Conservation (phyloP, 2,329 filamentous ascomycete species). For the Aspergillus aculeatinus region DNA sequence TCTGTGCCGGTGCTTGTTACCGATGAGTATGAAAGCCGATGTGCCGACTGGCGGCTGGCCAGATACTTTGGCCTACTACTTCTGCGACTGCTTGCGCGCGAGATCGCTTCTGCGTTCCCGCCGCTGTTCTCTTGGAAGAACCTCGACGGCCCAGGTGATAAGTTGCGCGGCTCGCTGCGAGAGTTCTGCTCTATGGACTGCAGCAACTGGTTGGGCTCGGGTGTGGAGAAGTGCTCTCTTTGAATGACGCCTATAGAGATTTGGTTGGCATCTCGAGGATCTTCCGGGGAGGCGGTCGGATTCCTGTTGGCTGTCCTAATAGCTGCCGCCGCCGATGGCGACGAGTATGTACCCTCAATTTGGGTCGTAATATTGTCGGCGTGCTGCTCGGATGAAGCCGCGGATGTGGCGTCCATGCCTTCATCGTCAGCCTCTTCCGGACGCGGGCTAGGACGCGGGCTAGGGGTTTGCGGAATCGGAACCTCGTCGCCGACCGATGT, state of each 20-base stretch:
- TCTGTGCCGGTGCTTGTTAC: constrained; percentile 58
- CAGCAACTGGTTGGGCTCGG: constrained; percentile 25
- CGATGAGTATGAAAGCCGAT: constrained; percentile 60
- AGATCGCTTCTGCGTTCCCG: constrained; percentile 23
- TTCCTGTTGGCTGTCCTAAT: constrained; percentile 42
- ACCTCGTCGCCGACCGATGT: constrained; percentile 19
- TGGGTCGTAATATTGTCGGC: constrained; percentile 36
- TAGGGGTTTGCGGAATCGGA: constrained; percentile 21
- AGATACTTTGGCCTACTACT: constrained; percentile 56
- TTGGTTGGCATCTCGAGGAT: constrained; percentile 20
- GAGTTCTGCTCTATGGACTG: constrained; percentile 29
- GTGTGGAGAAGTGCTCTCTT: constrained; percentile 21
- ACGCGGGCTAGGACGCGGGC: constrained; percentile 14
- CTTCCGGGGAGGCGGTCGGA: constrained; percentile 32
- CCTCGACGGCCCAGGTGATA: constrained; percentile 28
- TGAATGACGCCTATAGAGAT: constrained; percentile 22
- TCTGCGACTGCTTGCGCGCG: constrained; percentile 28
- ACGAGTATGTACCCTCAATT: constrained; percentile 45
- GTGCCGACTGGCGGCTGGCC: constrained; percentile 55
- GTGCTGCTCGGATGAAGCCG: constrained; percentile 19
- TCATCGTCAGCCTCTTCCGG: constrained; percentile 17
- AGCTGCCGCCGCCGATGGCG: constrained; percentile 46
- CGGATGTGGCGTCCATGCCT: constrained; percentile 22
- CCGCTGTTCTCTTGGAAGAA: constrained; percentile 29
- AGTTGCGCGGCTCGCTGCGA: constrained; percentile 26